Base-by-base conservation (phyloP, 2,329 filamentous ascomycete species). In the Macrophomina pseudophaseolina region DNA sequence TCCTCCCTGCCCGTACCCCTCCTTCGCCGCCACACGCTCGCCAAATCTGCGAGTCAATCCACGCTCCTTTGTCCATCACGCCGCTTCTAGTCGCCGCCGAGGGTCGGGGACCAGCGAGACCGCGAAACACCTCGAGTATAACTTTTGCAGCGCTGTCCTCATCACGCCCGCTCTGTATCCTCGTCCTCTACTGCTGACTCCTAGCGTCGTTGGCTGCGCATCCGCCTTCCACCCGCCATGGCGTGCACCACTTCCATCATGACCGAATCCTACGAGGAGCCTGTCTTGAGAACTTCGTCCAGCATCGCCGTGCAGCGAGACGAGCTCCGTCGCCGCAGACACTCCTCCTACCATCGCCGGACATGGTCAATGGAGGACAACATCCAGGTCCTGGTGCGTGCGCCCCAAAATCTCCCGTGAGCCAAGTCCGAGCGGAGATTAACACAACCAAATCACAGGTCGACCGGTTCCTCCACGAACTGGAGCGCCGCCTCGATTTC, bases 401-500 rank as follows among this genome's bases (percentile, higher is more conserved):
- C 28, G n/a, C 16, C 23, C 54, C 28, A 28, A 16, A 67, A 48
- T 60, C 18, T 46, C 63, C 7, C 46, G 70, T 62, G 42, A 46
- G 30, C 33, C 11, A 33, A 38, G 30, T 56, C 56, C 38, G 59
- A 62, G 58, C 58, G 58, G 58, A 42, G 35, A 63, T 72, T 78
- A 67, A 78, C 67, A 23, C 1, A 11, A 7, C 32, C n/a, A n/a
- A 65, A 62, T 49, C 51, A 60, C 69, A 90, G 88, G 87, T 95
- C 60, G 92, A 95, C 74, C 81, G 91, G 60, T 95, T 96, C 77
- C 84, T 99, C 65, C 86, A 90, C 46, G 93, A 98, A 76, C 85
- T 99, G 51, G 94, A 96, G 79, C 87, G 91, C 71, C 88, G 94
- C 64, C 84, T 99, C 54, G 93, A 96, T 74, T 91, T 93, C 78